Evolutionary conservation across 257 asterid genomes (phyloP).

Genomic region (Solanum medicagineum): DNA sequence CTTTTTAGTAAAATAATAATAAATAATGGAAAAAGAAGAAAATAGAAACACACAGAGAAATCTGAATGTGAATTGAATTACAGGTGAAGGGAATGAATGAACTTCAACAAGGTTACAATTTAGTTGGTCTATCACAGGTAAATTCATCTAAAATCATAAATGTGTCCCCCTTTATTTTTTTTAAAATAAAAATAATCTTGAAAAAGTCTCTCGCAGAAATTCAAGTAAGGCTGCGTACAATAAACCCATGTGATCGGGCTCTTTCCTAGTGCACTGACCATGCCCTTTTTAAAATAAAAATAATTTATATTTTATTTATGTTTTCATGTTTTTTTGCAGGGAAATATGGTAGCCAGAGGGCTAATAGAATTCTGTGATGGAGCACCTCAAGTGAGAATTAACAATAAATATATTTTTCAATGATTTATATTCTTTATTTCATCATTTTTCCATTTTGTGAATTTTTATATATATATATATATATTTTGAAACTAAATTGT

Average conservation of each 20-base stretch:
- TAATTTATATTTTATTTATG: neutral
- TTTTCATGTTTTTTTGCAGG: neutral
- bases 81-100: slow-evolving; percentile 6
- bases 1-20: neutral
- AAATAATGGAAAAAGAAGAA: neutral
- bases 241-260: too few relatives aligned
- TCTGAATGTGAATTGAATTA: neutral
- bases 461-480: too few relatives aligned
- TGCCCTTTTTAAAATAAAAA: too few relatives aligned
- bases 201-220: too few relatives aligned
- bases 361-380: slow-evolving; percentile 12
- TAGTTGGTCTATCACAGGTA: slow-evolving; percentile 25
- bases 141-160: neutral
- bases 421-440: neutral
- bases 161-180: neutral
- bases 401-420: neutral
- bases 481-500: neutral
- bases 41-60: neutral
- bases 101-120: slow-evolving; percentile 10
- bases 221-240: too few relatives aligned
- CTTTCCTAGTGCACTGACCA: too few relatives aligned
- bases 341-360: slow-evolving; percentile 15
- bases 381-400: slow-evolving; percentile 11
- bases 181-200: too few relatives aligned
- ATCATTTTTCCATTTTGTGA: neutral